These are phyloP conservation scores for Cymbidium sinense DNA, from an alignment of 106 monocot genomes.

Conservation along the genomic window DNA sequence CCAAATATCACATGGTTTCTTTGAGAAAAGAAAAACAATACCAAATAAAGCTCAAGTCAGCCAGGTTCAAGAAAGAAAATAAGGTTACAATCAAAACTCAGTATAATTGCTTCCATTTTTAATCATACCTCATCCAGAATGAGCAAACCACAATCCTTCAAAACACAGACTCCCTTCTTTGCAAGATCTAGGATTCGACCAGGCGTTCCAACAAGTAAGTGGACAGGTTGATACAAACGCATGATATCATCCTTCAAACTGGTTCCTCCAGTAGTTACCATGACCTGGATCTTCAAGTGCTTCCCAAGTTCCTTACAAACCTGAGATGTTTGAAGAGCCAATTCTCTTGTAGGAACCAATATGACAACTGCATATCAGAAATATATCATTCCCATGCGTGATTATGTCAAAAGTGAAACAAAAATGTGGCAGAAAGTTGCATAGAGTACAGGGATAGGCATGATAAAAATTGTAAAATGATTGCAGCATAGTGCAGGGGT, in stretches of 20 bases:
- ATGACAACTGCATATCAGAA: slow-evolving; percentile 58
- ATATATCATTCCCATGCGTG: too few relatives aligned
- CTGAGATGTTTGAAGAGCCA: slow-evolving; percentile 90
- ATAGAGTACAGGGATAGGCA: too few relatives aligned
- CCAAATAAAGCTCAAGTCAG: background rate
- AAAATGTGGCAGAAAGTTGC: too few relatives aligned
- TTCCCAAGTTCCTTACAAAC: slow-evolving; percentile 97
- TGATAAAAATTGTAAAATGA: too few relatives aligned
- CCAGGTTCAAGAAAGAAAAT: background rate
- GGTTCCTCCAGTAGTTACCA: slow-evolving; percentile 96
- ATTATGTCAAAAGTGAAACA: too few relatives aligned
- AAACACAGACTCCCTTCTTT: slow-evolving; percentile 68
- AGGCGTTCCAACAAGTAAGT: slow-evolving; percentile 90
- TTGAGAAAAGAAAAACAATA: too few relatives aligned
- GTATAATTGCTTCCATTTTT: background rate
- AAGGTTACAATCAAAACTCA: background rate
- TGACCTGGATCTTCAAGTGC: slow-evolving; percentile 81
- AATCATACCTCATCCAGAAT: slow-evolving; percentile 87
- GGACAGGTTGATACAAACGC: slow-evolving; percentile 87
- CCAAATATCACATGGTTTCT: too few relatives aligned
- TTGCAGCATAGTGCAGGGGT: too few relatives aligned
- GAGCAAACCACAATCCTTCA: slow-evolving; percentile 80
- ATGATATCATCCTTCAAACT: slow-evolving; percentile 93
- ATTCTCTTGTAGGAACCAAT: slow-evolving; percentile 86
- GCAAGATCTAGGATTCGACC: slow-evolving; percentile 88